Percentiles rank a stretch among this genome's conserved stretches.
phyloP scores from a whole-genome alignment of 352 stramenopile genomes.

The Globisporangium canariense region DNA sequence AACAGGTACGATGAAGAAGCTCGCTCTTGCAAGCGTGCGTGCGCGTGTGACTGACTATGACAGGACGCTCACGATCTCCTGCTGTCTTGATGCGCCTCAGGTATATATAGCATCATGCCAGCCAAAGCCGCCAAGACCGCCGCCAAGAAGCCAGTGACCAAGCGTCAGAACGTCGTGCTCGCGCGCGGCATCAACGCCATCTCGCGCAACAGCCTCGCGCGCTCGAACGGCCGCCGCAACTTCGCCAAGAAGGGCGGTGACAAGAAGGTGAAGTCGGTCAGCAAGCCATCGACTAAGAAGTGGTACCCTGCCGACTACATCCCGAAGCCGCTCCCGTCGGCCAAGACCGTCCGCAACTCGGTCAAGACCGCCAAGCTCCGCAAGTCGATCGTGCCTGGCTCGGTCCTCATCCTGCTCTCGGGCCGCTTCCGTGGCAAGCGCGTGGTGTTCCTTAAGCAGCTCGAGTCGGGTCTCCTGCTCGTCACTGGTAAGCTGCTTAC shows the following conservation, averaged over 20 bases:
- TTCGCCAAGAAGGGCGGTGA: slow-evolving; percentile 52
- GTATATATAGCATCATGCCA: slow-evolving; percentile 46
- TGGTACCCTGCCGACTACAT: slow-evolving; percentile 81
- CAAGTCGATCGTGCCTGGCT: slow-evolving; percentile 95
- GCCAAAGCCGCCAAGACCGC: slow-evolving; percentile 47
- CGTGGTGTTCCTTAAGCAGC: slow-evolving; percentile 98
- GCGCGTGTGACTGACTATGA: neutral
- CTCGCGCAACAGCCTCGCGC: slow-evolving; percentile 53
- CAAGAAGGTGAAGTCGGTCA: slow-evolving; percentile 64
- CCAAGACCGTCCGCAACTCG: slow-evolving; percentile 77
- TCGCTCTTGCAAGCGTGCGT: neutral
- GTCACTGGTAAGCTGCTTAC: slow-evolving; percentile 83
- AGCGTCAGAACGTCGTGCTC: slow-evolving; percentile 67
- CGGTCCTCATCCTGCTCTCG: slow-evolving; percentile 97
- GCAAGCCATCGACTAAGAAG: slow-evolving; percentile 49
- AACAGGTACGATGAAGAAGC: slow-evolving; percentile 41
- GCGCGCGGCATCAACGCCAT: slow-evolving; percentile 81
- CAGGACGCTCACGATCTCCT: neutral
- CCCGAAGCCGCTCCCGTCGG: slow-evolving; percentile 64
- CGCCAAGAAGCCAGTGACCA: slow-evolving; percentile 20
- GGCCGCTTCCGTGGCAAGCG: slow-evolving; percentile 98
- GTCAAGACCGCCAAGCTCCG: slow-evolving; percentile 93
- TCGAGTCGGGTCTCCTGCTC: slow-evolving; percentile 95
- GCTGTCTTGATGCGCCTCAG: slow-evolving; percentile 9
- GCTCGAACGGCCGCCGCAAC: slow-evolving; percentile 61